Evolutionary conservation across 805 yeast species (phyloP).

Genomic region (Kodamaea laetipori): DNA sequence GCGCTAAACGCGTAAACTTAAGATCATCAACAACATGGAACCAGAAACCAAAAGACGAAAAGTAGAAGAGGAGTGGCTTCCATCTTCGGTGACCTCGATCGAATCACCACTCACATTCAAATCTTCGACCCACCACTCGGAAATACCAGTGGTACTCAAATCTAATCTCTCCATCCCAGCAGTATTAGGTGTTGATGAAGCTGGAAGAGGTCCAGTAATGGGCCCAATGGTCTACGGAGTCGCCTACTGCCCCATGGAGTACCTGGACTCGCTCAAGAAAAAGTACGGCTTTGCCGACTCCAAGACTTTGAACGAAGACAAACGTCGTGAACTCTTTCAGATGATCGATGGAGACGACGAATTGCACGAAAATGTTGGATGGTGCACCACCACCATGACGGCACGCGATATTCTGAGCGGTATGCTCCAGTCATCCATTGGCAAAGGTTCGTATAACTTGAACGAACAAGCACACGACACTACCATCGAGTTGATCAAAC

Average conservation of each 20-base stretch:
- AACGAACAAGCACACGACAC: slow-evolving; percentile 97
- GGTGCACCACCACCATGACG: slow-evolving; percentile 83
- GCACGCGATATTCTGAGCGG: slow-evolving; percentile 86
- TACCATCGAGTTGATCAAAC: slow-evolving; percentile 76
- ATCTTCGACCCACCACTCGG: slow-evolving; percentile 53
- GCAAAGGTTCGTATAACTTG: slow-evolving; percentile 64
- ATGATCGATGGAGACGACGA: slow-evolving; percentile 45
- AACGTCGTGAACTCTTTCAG: slow-evolving; percentile 62
- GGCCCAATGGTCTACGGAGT: slow-evolving; percentile 98
- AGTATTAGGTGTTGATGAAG: slow-evolving; percentile 93
- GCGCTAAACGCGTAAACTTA: not conserved
- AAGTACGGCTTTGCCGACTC: slow-evolving; percentile 90
- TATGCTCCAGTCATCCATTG: slow-evolving; percentile 66
- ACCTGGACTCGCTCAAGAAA: slow-evolving; percentile 47
- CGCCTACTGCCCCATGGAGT: slow-evolving; percentile 67
- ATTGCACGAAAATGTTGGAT: slow-evolving; percentile 67
- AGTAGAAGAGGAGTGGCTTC: slow-evolving; percentile 28
- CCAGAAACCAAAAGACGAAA: slow-evolving; percentile 4
- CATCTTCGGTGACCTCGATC: slow-evolving; percentile 35
- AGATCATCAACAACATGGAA: slow-evolving; percentile 2
- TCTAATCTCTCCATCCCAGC: slow-evolving; percentile 42
- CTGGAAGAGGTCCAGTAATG: slow-evolving; percentile 96
- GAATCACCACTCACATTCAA: slow-evolving; percentile 29
- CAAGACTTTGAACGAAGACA: slow-evolving; percentile 74
- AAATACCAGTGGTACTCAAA: slow-evolving; percentile 45